Conservation (phyloP, 805 yeast genomes). For the Lipomyces yamadae region DNA sequence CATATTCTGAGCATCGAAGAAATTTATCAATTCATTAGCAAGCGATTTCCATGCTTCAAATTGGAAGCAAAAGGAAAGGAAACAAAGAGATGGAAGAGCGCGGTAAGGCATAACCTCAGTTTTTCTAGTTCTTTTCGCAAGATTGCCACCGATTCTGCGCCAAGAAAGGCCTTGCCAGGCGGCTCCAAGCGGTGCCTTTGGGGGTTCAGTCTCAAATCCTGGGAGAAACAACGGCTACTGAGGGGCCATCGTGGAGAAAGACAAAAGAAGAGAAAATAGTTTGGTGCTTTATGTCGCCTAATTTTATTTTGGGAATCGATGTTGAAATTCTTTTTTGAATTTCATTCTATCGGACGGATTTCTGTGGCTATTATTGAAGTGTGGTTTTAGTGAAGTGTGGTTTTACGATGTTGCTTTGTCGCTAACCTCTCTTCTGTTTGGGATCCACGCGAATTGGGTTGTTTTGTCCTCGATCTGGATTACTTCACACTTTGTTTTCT, state of each 20-base stretch:
- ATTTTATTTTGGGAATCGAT: not conserved
- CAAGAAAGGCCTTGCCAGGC: not conserved
- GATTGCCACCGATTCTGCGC: slow-evolving; percentile 9
- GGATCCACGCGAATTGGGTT: not conserved
- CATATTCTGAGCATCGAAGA: slow-evolving; percentile 16
- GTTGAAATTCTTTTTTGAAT: not conserved
- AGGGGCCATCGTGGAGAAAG: slow-evolving; percentile 14
- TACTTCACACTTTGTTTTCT: not conserved
- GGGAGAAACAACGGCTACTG: slow-evolving; percentile 11
- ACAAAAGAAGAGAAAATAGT: slow-evolving; percentile 1
- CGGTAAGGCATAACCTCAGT: slow-evolving; percentile 19
- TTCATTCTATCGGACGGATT: not conserved
- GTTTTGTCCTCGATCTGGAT: not conserved
- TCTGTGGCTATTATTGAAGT: not conserved
- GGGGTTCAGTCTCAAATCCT: slow-evolving; percentile 13
- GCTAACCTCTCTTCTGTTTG: slow-evolving; percentile 2
- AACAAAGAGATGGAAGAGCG: slow-evolving; percentile 21
- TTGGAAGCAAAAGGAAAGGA: slow-evolving; percentile 4
- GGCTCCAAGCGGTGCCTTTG: slow-evolving; percentile 15
- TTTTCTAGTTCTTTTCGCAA: slow-evolving; percentile 18
- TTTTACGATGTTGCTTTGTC: not conserved
- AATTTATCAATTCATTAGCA: slow-evolving; percentile 10
- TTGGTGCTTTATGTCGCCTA: not conserved
- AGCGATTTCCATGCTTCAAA: slow-evolving; percentile 12
- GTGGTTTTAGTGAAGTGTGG: not conserved